Evolutionary conservation across 1,284 basidiomycete genomes (phyloP), one percentile per base, ranked within the genome.

Genomic region (Pseudomicrostroma phylloplanum): DNA sequence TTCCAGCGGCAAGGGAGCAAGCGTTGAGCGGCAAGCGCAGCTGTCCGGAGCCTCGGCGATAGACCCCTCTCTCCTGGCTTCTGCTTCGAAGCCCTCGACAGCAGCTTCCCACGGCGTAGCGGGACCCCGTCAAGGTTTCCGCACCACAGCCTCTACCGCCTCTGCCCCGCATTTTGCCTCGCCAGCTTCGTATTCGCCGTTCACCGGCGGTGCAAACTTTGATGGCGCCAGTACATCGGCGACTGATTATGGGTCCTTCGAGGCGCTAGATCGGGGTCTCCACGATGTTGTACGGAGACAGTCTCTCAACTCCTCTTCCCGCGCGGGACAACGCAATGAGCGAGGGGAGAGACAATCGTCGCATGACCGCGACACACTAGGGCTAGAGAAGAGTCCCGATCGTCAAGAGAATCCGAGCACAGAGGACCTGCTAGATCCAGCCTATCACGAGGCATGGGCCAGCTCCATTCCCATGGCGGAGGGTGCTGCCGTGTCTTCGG

Each of bases 381-480:
- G 30, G 30, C 30, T 36, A 9, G 30, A 9, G 4, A 36, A 9
- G 4, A 9, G 30, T 36, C 30, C 9, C 4, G 30, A 36, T 36
- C 30, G 30, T 9, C 30, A 36, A 36, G 30, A 36, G 30, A 9
- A 36, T 9, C 30, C 30, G 9, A 36, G 30, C 30, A 36, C 30
- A 36, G 30, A 36, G 30, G 30, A 36, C 21, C 51, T 54, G 21
- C 51, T 54, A 19, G 51, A 54, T 19, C 51, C 51, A 54, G 51
- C 51, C 15, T 54, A 54, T 19, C 51, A 54, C 51, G 51, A 54
- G 26, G 51, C 51, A 17, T 54, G 51, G 51, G 51, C 51, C 6
- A 19, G 51, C 15, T 54, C 51, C 17, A 21, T 54, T 6, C 51
- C 51, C 19, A 25, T 25, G 51, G 8, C 51, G 6, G 21, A 25